Conservation (phyloP, 1,139 yeast species). For the Trichomonascaceae sp. region DNA sequence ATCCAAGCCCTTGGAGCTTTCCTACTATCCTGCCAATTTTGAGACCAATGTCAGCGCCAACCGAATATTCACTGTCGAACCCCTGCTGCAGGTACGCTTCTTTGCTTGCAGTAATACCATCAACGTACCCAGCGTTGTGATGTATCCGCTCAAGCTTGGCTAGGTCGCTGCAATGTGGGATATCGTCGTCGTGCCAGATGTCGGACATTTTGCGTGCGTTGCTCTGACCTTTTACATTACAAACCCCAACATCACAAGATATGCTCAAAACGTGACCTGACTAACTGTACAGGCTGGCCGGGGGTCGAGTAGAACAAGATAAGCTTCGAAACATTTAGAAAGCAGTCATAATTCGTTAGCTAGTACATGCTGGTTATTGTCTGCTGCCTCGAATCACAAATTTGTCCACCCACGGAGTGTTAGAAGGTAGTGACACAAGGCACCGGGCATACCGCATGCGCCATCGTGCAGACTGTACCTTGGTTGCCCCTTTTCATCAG, state of each 20-base stretch:
- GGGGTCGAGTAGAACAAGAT: conserved; percentile 16
- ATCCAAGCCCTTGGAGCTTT: conserved; percentile 21
- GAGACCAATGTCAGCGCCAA: conserved; percentile 60
- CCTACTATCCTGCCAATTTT: conserved; percentile 60
- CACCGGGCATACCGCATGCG: conserved; percentile 22
- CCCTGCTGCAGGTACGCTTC: conserved; percentile 64
- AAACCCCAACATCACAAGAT: no score
- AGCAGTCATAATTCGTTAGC: neutral
- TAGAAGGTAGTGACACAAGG: conserved; percentile 18
- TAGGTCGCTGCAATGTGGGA: conserved; percentile 7
- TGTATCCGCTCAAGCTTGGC: conserved; percentile 44
- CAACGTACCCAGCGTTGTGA: conserved; percentile 70
- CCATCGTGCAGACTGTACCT: conserved; percentile 18
- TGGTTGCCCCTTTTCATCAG: conserved; percentile 2
- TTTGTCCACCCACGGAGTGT: conserved; percentile 24
- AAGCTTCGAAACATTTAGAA: conserved; percentile 16
- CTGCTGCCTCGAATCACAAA: conserved; percentile 14
- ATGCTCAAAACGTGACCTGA: no score
- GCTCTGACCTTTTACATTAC: no score
- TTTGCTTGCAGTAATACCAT: conserved; percentile 62
- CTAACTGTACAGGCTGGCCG: no score
- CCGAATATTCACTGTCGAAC: conserved; percentile 66
- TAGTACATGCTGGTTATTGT: conserved; percentile 7
- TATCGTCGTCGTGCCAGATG: conserved; percentile 10
- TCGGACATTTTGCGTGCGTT: no score